A percentile compares a stretch with the other conserved stretches of the same genome.
These are phyloP conservation scores for Bryoglossum gracile DNA, from an alignment of 495 filamentous ascomycete species.

Conservation along the genomic window DNA sequence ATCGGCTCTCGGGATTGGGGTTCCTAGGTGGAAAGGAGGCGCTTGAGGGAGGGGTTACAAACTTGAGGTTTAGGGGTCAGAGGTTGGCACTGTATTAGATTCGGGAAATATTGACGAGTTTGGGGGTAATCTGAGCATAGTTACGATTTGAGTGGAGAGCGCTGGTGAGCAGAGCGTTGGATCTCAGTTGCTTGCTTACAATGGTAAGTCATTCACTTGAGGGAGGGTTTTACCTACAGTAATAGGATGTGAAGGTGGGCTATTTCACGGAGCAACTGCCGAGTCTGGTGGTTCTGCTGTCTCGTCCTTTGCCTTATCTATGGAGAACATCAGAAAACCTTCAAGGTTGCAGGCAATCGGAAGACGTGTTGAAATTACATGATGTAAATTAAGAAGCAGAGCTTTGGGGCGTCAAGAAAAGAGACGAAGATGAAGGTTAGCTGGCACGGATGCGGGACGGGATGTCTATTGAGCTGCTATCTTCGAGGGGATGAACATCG, in stretches of 20 bases:
- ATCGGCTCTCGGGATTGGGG: slow-evolving; percentile 49
- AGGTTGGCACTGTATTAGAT: slow-evolving; percentile 57
- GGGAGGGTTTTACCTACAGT: slow-evolving; percentile 7
- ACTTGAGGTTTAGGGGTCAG: slow-evolving; percentile 53
- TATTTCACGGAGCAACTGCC: slow-evolving; percentile 34
- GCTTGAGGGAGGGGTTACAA: slow-evolving; percentile 39
- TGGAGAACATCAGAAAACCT: no score
- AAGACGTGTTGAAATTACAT: no score
- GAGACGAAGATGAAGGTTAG: no score
- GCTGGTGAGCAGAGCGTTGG: slow-evolving; percentile 49
- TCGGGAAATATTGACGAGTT: slow-evolving; percentile 50
- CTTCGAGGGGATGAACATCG: no score
- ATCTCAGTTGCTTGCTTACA: slow-evolving; percentile 44
- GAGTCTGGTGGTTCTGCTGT: slow-evolving; percentile 40
- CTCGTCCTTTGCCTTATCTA: slow-evolving; percentile 21
- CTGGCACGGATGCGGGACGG: no score
- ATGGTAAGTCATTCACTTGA: slow-evolving; percentile 34
- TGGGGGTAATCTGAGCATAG: slow-evolving; percentile 36
- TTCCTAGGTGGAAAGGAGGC: slow-evolving; percentile 39
- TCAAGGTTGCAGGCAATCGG: no score
- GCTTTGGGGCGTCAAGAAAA: no score
- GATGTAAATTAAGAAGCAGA: no score
- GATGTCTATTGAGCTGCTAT: no score
- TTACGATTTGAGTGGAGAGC: slow-evolving; percentile 40
- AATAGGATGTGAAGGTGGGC: slow-evolving; percentile 13